Evolutionary conservation across 805 yeast species (phyloP).

Genomic region (Zygosaccharomyces bisporus): DNA sequence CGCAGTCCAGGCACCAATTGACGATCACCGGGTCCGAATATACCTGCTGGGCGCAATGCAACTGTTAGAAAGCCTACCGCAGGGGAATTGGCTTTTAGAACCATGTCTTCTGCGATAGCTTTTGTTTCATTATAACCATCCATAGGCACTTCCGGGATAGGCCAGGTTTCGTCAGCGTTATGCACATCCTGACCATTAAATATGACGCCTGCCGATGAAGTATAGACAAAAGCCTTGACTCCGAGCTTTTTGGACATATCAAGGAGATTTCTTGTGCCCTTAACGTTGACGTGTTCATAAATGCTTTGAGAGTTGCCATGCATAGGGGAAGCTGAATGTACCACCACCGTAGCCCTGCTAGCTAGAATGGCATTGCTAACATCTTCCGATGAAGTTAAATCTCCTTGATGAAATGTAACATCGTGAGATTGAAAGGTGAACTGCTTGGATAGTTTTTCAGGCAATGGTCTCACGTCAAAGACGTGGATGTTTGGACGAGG

Average conservation of each 20-base stretch:
- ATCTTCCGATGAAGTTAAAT: slow-evolving; percentile 70
- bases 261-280: slow-evolving; percentile 77
- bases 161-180: slow-evolving; percentile 93
- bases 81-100: slow-evolving; percentile 66
- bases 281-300: slow-evolving; percentile 85
- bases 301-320: slow-evolving; percentile 81
- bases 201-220: slow-evolving; percentile 96
- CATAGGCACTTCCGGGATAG: slow-evolving; percentile 88
- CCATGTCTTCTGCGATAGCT: slow-evolving; percentile 83
- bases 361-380: slow-evolving; percentile 57
- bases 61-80: slow-evolving; percentile 61
- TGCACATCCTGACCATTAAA: slow-evolving; percentile 91
- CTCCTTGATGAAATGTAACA: slow-evolving; percentile 71
- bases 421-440: slow-evolving; percentile 66
- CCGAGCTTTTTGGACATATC: slow-evolving; percentile 51
- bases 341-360: slow-evolving; percentile 68
- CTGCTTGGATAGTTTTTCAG: slow-evolving; percentile 62
- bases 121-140: slow-evolving; percentile 96
- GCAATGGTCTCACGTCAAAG: slow-evolving; percentile 87
- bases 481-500: slow-evolving; percentile 77
- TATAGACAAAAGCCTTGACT: slow-evolving; percentile 73
- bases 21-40: slow-evolving; percentile 98
- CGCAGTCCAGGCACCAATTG: slow-evolving; percentile 93
- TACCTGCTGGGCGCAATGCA: slow-evolving; percentile 94
- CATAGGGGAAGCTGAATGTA: slow-evolving; percentile 95